These are phyloP conservation scores for Inosperma sp. DNA, from an alignment of 768 basidiomycete species.

Conservation along the genomic window DNA sequence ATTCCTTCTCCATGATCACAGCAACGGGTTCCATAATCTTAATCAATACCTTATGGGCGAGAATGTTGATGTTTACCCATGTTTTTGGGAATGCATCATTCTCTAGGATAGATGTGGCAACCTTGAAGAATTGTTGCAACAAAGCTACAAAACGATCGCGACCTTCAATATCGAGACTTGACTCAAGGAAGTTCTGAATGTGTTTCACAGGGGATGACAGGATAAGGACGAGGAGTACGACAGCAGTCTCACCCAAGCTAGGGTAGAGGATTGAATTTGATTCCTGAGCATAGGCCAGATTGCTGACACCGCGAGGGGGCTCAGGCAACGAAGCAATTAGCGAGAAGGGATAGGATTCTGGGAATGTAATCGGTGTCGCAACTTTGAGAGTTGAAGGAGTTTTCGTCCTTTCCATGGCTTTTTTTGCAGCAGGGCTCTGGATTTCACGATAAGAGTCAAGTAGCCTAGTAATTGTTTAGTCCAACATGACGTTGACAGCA, in stretches of 20 bases:
- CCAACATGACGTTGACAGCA: not conserved
- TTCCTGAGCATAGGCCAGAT: conserved; percentile 39
- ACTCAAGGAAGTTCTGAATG: conserved; percentile 73
- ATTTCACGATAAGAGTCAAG: conserved; percentile 87
- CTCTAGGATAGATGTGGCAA: conserved; percentile 73
- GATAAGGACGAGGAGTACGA: conserved; percentile 78
- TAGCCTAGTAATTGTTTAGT: conserved; percentile 45
- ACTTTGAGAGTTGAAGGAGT: conserved; percentile 55
- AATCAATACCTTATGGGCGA: conserved; percentile 83
- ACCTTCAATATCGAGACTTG: conserved; percentile 84
- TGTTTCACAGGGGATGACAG: conserved; percentile 75
- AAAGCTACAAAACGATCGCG: conserved; percentile 68
- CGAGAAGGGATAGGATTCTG: conserved; percentile 91
- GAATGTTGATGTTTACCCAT: conserved; percentile 89
- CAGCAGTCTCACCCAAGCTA: conserved; percentile 78
- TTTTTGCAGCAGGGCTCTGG: conserved; percentile 58
- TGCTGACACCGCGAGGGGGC: conserved; percentile 39
- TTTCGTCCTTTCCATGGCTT: conserved; percentile 64
- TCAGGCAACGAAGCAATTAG: conserved; percentile 67
- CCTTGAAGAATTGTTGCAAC: conserved; percentile 75
- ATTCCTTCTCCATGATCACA: conserved; percentile 70
- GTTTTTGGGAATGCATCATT: conserved; percentile 85
- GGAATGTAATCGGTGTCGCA: conserved; percentile 75
- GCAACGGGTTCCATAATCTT: conserved; percentile 84
- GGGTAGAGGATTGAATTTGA: conserved; percentile 60